Base-by-base conservation (phyloP, 192 early-diverging fungal genomes). In the Coemansia sp. region DNA sequence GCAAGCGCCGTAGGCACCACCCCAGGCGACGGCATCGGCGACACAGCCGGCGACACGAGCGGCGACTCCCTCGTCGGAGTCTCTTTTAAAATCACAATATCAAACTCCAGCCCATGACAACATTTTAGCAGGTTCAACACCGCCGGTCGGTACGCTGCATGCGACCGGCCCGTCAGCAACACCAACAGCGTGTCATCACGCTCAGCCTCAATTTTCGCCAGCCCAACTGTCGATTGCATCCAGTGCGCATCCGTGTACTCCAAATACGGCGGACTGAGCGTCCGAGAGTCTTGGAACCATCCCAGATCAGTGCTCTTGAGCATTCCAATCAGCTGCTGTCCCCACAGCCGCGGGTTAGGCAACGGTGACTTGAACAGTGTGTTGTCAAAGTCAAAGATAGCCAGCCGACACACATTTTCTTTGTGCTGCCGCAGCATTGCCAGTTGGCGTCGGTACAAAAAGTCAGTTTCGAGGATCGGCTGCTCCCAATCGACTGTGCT, bases 331-430 rank as follows among this genome's bases (percentile, higher is more conserved):
- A 86, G 79, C 15, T 67, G 70, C 2, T 57, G 62, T 50, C 85
- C 84, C 87, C 87, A 88, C 35, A 88, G 79, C 9, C 72, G 64
- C 12, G 83, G 83, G 56, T 86, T 88, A 6, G 87, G 85, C 23
- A 76, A 60, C 2, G 87, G 87, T 19, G 87, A 87, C 24, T 76
- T 75, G 68, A 86, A 88, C 52, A 88, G 70, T 11, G 87, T 88
- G 63, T 85, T 84, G 67, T 88, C 87, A 83, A 88, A 88, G 65
- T 88, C 87, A 62, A 88, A 86, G 19, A 88, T 76, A 2, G 70
- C 52, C 41, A 83, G 57, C 17, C 73, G 66, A 12, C 67, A 70
- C 51, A 69, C 67, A 2, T 60, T 63, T 3, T 57, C 35, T 57
- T 69, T 75, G 60, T 45, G 53, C 63, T 56, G 62, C 10, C 78